A percentile compares a stretch with the other conserved stretches of the same genome.
These are phyloP conservation scores for Lentithecium fluviatile DNA, from an alignment of 495 filamentous ascomycete species.

Conservation along the genomic window DNA sequence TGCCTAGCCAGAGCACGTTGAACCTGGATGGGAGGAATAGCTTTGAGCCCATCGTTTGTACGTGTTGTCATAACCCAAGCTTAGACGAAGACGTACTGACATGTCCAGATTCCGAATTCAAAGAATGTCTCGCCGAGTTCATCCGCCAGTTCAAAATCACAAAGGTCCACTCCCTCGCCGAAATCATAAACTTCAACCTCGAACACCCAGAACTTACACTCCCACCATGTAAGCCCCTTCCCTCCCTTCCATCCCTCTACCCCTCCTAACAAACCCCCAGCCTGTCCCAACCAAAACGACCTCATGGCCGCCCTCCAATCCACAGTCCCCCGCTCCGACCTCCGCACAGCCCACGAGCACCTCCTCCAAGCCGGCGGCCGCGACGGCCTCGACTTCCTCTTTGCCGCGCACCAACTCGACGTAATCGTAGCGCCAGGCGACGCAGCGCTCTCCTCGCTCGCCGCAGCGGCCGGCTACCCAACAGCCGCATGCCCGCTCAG, in stretches of 20 bases:
- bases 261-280: conserved; percentile 5
- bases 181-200: conserved; percentile 37
- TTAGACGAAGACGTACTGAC: not conserved
- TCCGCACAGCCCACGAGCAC: conserved; percentile 21
- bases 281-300: conserved; percentile 32
- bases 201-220: conserved; percentile 32
- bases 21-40: conserved; percentile 30
- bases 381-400: conserved; percentile 33
- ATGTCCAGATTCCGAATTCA: conserved; percentile 35
- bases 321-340: conserved; percentile 6
- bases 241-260: not conserved
- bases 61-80: conserved; percentile 5
- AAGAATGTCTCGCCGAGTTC: conserved; percentile 29
- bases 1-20: conserved; percentile 22
- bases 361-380: conserved; percentile 23
- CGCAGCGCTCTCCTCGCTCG: conserved; percentile 32
- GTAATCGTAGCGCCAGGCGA: conserved; percentile 35
- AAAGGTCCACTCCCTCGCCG: conserved; percentile 35
- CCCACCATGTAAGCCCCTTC: conserved; percentile 18
- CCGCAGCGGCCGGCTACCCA: conserved; percentile 37
- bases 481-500: conserved; percentile 35
- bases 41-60: conserved; percentile 36
- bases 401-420: conserved; percentile 32
- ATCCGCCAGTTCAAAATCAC: conserved; percentile 33
- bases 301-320: conserved; percentile 32